Evolutionary conservation across 2,329 filamentous ascomycete species (phyloP).

Genomic region (Cladosporium phlei): DNA sequence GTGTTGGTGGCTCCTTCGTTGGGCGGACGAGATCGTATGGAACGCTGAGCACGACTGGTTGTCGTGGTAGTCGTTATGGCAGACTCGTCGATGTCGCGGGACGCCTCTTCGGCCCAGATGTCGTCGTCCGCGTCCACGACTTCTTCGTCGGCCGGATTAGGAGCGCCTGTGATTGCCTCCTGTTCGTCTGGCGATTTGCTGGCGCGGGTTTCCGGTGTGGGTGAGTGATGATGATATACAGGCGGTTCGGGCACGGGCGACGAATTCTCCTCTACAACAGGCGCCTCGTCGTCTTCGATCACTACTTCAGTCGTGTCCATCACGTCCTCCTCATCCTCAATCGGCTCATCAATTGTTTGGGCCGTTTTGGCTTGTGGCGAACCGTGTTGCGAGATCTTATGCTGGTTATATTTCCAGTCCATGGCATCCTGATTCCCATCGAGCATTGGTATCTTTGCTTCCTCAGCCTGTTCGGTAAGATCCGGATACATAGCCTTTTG

Average conservation of each 20-base stretch:
- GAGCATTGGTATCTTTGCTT: not conserved
- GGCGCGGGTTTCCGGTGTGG: not conserved
- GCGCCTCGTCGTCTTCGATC: not conserved
- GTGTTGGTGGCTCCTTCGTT: constrained; percentile 30
- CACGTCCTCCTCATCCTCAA: constrained; percentile 1
- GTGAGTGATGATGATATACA: not conserved
- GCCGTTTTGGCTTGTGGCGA: not conserved
- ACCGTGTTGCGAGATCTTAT: not conserved
- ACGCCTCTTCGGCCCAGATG: constrained; percentile 47
- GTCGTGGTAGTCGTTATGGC: not conserved
- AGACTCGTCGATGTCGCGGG: constrained; percentile 29
- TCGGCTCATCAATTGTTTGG: not conserved
- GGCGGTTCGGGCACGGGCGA: not conserved
- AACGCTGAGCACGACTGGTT: not conserved
- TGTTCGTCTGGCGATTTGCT: not conserved
- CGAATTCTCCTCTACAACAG: not conserved
- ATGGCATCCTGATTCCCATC: constrained; percentile 21
- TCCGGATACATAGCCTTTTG: constrained; percentile 20
- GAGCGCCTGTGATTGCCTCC: not conserved
- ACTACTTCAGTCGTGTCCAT: constrained; percentile 3
- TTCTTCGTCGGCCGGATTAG: not conserved
- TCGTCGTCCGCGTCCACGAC: constrained; percentile 27
- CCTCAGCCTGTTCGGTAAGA: constrained; percentile 12
- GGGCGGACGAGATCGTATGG: constrained; percentile 21
- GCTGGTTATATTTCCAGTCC: constrained; percentile 23